Base-by-base conservation (phyloP, 495 filamentous ascomycete genomes). In the Tuber calosporum region DNA sequence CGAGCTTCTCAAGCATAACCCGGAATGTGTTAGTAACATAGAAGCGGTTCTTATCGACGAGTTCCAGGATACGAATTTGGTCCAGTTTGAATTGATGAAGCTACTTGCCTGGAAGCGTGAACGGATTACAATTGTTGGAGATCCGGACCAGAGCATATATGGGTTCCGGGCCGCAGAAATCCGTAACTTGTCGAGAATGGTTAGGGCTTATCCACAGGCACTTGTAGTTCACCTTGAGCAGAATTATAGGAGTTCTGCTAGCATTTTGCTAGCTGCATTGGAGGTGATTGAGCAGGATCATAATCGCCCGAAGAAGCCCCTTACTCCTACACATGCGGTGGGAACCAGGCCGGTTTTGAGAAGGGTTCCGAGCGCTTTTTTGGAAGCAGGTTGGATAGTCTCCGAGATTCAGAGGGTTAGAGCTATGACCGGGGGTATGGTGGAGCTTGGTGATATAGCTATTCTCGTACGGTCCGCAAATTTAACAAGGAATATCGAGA, bases 131-230 rank as follows among this genome's bases (percentile, higher is more conserved):
- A 92, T 97, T 69, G 96, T 99, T 22, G 95, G 96, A 20, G 95
- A 99, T 81, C 96, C 96, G 11, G 95, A 99, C 81, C 96, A 99
- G 80, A 97, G 94, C 77, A 99, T 99, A 70, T 99, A 99, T 80
- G 92, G 94, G 7, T 99, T 96, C 85, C 90, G 96, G n/a, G 94
- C 93, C 6, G 96, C 96, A 34, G 95, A 99, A 83, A 94, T 96
- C 76, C 88, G 90, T 81, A 99, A 99, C 81, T 85, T 98, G 48
- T 87, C 87, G 74, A 86, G 90, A 2, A 90, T 99, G 88, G 87
- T 91, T 73, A 84, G 83, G 53, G 88, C 90, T 62, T 97, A 93
- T 79, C 87, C 88, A 0, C 89, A 92, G 66, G 94, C 93, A 1
- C 86, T 91, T 0, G 87, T 94, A 30, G 89, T 97, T 30, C 88